Base-by-base conservation (phyloP, 2,329 filamentous ascomycete species). In the Clarireedia homoeocarpa region DNA sequence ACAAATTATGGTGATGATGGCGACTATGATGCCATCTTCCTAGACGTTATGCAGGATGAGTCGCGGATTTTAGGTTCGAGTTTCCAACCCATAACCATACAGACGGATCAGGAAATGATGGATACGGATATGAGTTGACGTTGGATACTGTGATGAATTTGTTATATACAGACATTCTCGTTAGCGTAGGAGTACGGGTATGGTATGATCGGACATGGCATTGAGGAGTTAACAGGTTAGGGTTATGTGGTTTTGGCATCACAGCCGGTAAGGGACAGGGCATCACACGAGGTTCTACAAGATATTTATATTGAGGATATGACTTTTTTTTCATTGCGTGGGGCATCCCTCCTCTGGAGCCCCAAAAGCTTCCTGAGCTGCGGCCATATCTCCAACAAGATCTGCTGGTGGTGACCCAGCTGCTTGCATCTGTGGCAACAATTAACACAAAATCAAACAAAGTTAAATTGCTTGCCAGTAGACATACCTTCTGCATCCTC, bases 401-500 rank as follows among this genome's bases (percentile, higher is more conserved):
- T 97, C 94, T 39, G 89, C 80, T 0, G 94, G 94, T 46, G 94
- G 94, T 20, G 89, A 91, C 9, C 94, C 94, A 59, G 88, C 87
- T 51, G 86, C 86, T 91, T 99, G 94, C 94, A 99, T 99, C 92
- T 96, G 67, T 57, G 36, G 20, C 54, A 51, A 57, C 36, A 20
- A 55, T 65, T 56, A 68, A 62, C 55, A 59, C 30, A 55, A 51
- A 49, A 48, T 55, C 39, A 38, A 56, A 54, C 56, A 12, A 34
- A 12, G 40, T 14, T 44, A 24, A 30, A 47, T 24, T 12, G 15
- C 24, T 27, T 24, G 23, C 20, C 15, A 42, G 17, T n/a, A 30
- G 20, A 69, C 79, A 70, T 72, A 96, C 92, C 84, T 92, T 92
- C 72, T 97, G 92, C 94, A 99, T 99, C 70, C 86, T 86, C 67